Conservation (phyloP, 2,329 filamentous ascomycete genomes). For the Aaosphaeria pasadenensis region DNA sequence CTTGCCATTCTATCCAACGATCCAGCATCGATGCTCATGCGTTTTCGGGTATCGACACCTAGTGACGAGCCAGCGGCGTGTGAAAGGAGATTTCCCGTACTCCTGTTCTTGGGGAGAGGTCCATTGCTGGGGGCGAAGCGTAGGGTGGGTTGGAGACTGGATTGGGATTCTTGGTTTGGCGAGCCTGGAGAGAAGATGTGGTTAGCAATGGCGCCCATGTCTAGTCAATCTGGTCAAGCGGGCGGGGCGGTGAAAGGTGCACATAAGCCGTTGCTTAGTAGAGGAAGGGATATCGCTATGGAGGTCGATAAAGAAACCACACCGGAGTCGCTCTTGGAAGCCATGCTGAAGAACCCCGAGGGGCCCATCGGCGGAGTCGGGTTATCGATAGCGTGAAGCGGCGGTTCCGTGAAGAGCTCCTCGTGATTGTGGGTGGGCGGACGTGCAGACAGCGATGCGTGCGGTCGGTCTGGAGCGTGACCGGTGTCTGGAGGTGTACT, state of each 20-base stretch:
- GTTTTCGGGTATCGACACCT: constrained; percentile 56
- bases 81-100: constrained; percentile 47
- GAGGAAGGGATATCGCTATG: too few species aligned
- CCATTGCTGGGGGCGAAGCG: constrained; percentile 26
- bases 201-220: constrained; percentile 26
- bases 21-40: constrained; percentile 75
- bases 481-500: background rate
- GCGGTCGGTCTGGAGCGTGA: background rate
- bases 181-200: constrained; percentile 27
- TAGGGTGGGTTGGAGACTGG: constrained; percentile 15
- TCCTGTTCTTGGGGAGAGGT: constrained; percentile 48
- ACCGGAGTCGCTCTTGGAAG: too few species aligned
- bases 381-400: too few species aligned
- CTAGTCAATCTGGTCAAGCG: background rate
- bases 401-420: too few species aligned
- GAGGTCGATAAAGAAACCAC: too few species aligned
- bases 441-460: background rate
- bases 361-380: too few species aligned
- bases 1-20: constrained; percentile 68
- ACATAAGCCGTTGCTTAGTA: background rate
- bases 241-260: background rate
- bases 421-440: too few species aligned
- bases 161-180: constrained; percentile 28
- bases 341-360: too few species aligned
- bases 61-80: constrained; percentile 29